Evolutionary conservation across 345 rosid genomes (phyloP).

Genomic region (Erysimum cheiranthoides): DNA sequence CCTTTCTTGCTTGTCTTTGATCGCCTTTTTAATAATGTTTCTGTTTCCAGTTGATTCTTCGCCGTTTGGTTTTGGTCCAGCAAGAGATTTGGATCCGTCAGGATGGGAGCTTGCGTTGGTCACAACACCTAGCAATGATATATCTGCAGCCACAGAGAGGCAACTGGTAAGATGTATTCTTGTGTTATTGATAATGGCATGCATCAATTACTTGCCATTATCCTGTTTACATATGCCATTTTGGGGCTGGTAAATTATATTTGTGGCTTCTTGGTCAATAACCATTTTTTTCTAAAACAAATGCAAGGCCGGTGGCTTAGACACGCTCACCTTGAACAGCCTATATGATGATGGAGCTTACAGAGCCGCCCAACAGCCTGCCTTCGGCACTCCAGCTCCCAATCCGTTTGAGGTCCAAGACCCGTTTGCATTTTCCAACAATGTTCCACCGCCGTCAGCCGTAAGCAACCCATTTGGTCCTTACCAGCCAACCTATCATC

Average conservation of each 20-base stretch:
- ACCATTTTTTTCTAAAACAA: slow-evolving; percentile 7
- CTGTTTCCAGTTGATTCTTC: slow-evolving; percentile 54
- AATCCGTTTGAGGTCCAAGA: slow-evolving; percentile 86
- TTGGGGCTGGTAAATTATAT: not conserved
- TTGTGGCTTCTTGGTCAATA: not conserved
- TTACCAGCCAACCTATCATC: slow-evolving; percentile 62
- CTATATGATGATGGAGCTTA: slow-evolving; percentile 73
- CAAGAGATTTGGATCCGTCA: slow-evolving; percentile 60
- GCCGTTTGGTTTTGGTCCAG: slow-evolving; percentile 56
- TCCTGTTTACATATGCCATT: not conserved
- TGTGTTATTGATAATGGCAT: slow-evolving; percentile 24
- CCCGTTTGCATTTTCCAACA: slow-evolving; percentile 60
- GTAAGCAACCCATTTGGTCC: slow-evolving; percentile 71
- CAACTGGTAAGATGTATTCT: slow-evolving; percentile 65
- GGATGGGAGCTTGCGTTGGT: slow-evolving; percentile 95
- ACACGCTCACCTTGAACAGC: slow-evolving; percentile 77
- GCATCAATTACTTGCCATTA: not conserved
- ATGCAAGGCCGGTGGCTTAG: slow-evolving; percentile 82
- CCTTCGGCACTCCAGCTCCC: slow-evolving; percentile 64
- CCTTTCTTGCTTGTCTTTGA: slow-evolving; percentile 1
- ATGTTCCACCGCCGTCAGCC: slow-evolving; percentile 49
- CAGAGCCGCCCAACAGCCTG: slow-evolving; percentile 66
- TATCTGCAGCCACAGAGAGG: slow-evolving; percentile 69
- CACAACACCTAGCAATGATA: slow-evolving; percentile 67
- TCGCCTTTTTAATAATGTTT: slow-evolving; percentile 26